Evolutionary conservation across 1,284 basidiomycete genomes (phyloP), one percentile per base, ranked within the genome.

Genomic region (Ganoderma lucidum): DNA sequence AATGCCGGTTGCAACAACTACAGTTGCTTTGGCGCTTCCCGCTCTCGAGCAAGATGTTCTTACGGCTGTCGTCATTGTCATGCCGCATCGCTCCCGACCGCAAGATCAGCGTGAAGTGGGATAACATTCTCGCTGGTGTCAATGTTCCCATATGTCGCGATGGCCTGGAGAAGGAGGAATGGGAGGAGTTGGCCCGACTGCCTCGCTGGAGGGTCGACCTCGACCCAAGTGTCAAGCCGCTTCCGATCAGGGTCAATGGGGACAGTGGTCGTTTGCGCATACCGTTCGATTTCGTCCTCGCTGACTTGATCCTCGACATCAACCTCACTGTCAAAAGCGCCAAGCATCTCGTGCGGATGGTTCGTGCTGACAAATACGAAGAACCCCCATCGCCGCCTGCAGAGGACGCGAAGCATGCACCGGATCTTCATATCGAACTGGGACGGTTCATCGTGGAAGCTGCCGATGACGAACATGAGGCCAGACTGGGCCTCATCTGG

Each of bases 401-500:
- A 0, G 95, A 96, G 78, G 84, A 81, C 1, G 88, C 95, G 0
- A 97, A 96, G 80, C 74, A 78, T 0, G 80, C 96, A 2, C 96
- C 96, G 0, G 83, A 85, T 59, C 76, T 98, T 55, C 82, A 82
- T 3, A 78, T 98, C 64, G 84, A 81, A 42, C 81, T 97, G 53
- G 84, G 88, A 32, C 84, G 83, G 61, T 73, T 95, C 56, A 88
- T 87, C 75, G 79, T 96, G 6, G 96, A 99, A 80, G 92, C 91
- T n/a, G 88, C 91, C 32, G 97, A 99, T 78, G 94, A 97, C 77
- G 88, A 92, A 0, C 89, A 98, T 67, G 97, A 99, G 81, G 89
- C 90, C 32, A 89, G 86, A 71, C 81, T 99, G 42, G 93, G 91
- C 62, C 83, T 94, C 15, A 93, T 96, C 45, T 95, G 90, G 87